Evolutionary conservation across 1,284 basidiomycete species (phyloP).

Genomic region (Cryptococcus sp.): DNA sequence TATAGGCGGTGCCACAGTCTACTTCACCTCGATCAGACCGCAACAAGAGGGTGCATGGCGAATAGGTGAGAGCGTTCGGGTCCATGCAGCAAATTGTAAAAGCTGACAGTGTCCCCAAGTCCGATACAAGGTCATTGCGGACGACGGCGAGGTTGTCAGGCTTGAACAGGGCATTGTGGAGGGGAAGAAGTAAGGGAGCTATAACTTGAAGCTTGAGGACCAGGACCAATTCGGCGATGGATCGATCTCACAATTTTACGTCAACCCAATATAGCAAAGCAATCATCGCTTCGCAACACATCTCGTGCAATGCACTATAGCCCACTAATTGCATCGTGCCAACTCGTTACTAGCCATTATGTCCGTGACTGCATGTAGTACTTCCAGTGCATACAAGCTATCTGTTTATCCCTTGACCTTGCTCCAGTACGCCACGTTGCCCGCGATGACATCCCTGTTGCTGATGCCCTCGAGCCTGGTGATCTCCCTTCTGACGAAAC

Average conservation of each 20-base stretch:
- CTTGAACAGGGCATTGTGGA: slow-evolving; percentile 34
- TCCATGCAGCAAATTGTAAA: background rate
- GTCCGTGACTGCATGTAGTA: slow-evolving; percentile 1
- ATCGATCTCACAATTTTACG: too few species aligned
- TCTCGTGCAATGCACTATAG: too few species aligned
- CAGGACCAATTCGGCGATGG: too few species aligned
- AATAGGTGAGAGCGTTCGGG: slow-evolving; percentile 37
- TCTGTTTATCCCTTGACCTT: slow-evolving; percentile 25
- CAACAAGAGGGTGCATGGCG: slow-evolving; percentile 48
- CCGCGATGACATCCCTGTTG: slow-evolving; percentile 68
- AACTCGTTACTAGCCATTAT: too few species aligned
- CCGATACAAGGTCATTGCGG: slow-evolving; percentile 53
- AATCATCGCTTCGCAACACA: too few species aligned
- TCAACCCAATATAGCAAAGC: too few species aligned
- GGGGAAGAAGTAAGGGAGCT: background rate
- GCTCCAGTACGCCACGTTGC: slow-evolving; percentile 53
- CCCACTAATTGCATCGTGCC: too few species aligned
- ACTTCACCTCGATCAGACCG: slow-evolving; percentile 54
- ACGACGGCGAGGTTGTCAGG: slow-evolving; percentile 45
- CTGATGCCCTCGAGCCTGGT: slow-evolving; percentile 68
- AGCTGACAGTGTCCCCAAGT: slow-evolving; percentile 29
- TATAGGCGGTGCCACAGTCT: slow-evolving; percentile 49
- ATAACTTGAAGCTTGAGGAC: too few species aligned
- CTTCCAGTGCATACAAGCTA: slow-evolving; percentile 1
- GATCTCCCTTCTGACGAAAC: slow-evolving; percentile 76